Conservation (phyloP, 345 rosid genomes). For the Euphorbia pulcherrima region DNA sequence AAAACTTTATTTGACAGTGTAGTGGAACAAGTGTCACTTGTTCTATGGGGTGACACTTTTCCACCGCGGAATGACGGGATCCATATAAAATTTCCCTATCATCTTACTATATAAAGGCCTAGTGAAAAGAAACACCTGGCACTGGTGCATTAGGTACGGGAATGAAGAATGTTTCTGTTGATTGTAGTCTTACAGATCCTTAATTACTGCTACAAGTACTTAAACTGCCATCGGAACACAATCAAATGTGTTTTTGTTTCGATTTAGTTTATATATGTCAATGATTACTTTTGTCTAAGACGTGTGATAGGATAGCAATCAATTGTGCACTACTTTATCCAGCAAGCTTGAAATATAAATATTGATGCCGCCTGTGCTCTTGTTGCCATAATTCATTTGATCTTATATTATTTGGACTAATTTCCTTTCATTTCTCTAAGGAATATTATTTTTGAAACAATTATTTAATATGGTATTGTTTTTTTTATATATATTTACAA, state of each 20-base stretch:
- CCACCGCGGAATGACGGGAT: too few species aligned
- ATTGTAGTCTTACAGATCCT: background rate
- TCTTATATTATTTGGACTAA: background rate
- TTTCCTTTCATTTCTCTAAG: too few species aligned
- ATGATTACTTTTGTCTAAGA: background rate
- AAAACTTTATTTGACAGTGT: too few species aligned
- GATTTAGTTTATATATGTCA: background rate
- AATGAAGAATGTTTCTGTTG: background rate
- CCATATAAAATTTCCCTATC: too few species aligned
- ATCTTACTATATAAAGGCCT: too few species aligned
- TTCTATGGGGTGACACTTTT: too few species aligned
- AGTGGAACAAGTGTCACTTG: too few species aligned
- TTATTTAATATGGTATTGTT: too few species aligned
- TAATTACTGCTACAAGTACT: slow-evolving; percentile 9
- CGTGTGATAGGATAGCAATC: background rate
- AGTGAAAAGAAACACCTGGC: too few species aligned
- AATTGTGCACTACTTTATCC: slow-evolving; percentile 14
- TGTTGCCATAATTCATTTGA: slow-evolving; percentile 17
- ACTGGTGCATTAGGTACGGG: too few species aligned
- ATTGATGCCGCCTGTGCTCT: slow-evolving; percentile 1
- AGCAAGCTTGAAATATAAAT: slow-evolving; percentile 17
- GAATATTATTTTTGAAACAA: too few species aligned
- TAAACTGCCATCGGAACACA: slow-evolving; percentile 8
- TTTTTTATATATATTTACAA: too few species aligned
- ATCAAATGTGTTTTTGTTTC: slow-evolving; percentile 14